phyloP scores from a whole-genome alignment of 345 rosid species.

The Murraya paniculata region DNA sequence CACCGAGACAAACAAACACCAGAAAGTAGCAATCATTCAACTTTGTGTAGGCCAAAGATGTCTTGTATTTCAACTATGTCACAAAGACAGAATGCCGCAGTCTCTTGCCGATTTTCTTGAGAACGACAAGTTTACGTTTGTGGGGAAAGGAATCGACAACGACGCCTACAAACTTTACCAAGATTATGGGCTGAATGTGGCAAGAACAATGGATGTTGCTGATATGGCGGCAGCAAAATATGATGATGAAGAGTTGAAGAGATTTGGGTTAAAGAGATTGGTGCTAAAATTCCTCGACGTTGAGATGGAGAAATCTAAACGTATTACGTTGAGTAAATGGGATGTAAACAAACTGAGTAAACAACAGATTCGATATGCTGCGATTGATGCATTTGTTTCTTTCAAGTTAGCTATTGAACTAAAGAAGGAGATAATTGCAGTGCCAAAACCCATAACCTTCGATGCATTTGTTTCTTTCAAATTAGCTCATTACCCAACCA shows the following conservation, averaged over 20 bases:
- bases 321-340: not conserved
- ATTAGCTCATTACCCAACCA: not conserved
- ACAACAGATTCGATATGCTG: slow-evolving; percentile 8
- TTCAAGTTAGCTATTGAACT: not conserved
- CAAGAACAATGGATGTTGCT: not conserved
- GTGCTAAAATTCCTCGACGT: not conserved
- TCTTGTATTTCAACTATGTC: not conserved
- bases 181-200: not conserved
- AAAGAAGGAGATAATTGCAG: not conserved
- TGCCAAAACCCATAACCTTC: not conserved
- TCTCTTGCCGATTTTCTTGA: not conserved
- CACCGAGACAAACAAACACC: too few species aligned
- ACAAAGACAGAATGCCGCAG: not conserved
- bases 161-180: not conserved
- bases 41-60: not conserved
- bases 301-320: not conserved
- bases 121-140: not conserved
- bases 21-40: slow-evolving; percentile 4
- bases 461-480: not conserved
- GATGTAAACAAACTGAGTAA: not conserved
- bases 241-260: not conserved
- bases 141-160: not conserved
- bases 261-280: not conserved
- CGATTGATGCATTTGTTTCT: slow-evolving; percentile 15
- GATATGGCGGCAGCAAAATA: not conserved